Percentiles rank a stretch among this genome's conserved stretches.
These are phyloP conservation scores for Saccharomyces hybrid DNA, from an alignment of 1,139 yeast species.

Conservation along the genomic window DNA sequence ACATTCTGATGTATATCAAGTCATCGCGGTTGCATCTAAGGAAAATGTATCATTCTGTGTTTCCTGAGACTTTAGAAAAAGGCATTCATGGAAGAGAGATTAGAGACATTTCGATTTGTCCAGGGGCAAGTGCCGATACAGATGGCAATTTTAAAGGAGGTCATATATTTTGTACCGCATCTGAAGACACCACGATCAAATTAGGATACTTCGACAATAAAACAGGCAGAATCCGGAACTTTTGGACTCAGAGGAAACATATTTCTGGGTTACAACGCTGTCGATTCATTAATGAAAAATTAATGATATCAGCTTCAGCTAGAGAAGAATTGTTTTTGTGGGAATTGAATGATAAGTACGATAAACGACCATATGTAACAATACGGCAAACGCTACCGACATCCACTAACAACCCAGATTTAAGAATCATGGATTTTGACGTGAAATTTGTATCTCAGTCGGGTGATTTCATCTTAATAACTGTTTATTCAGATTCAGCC, in stretches of 20 bases:
- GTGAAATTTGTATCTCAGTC: constrained; percentile 32
- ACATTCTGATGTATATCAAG: constrained; percentile 44
- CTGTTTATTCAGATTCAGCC: constrained; percentile 80
- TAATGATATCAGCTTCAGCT: constrained; percentile 68
- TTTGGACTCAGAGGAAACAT: constrained; percentile 69
- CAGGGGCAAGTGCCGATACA: constrained; percentile 23
- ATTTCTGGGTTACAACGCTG: constrained; percentile 80
- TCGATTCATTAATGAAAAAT: constrained; percentile 49
- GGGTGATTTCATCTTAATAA: constrained; percentile 42
- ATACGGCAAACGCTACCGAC: constrained; percentile 45
- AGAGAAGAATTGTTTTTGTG: constrained; percentile 83
- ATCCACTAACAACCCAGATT: constrained; percentile 54
- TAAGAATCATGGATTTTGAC: constrained; percentile 82
- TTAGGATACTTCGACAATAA: constrained; percentile 38
- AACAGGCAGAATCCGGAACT: constrained; percentile 39
- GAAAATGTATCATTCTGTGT: constrained; percentile 20
- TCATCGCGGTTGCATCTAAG: constrained; percentile 40
- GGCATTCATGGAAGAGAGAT: constrained; percentile 92
- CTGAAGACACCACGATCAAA: constrained; percentile 80
- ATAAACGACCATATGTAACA: constrained; percentile 38
- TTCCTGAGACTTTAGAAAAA: constrained; percentile 34
- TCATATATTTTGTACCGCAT: constrained; percentile 57
- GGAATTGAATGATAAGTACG: constrained; percentile 42
- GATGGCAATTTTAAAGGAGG: constrained; percentile 17
- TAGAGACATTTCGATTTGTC: constrained; percentile 49